These are phyloP conservation scores for Rhytidiadelphus loreus DNA, from an alignment of 225 moss, liverwort and hornwort species.

Conservation along the genomic window DNA sequence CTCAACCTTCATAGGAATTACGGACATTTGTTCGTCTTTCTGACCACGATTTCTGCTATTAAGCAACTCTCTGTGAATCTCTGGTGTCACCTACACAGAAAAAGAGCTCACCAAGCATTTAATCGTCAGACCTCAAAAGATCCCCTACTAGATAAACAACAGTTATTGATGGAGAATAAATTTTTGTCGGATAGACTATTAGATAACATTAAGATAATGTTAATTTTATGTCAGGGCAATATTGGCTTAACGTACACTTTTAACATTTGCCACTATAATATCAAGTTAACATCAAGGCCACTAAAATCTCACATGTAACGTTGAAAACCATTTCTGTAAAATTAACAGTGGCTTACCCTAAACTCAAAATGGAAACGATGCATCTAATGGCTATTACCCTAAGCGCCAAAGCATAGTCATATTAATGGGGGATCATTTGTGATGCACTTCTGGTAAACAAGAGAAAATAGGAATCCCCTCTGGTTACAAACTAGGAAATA, in stretches of 20 bases:
- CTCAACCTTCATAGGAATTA: conserved; percentile 33
- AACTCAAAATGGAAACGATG: neutral
- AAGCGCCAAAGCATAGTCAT: neutral
- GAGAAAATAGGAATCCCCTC: neutral
- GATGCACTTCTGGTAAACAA: neutral
- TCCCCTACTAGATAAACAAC: neutral
- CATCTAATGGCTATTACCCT: neutral
- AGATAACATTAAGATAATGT: no score
- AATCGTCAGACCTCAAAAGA: neutral
- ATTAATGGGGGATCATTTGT: neutral
- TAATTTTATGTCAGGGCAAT: neutral
- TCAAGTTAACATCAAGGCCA: neutral
- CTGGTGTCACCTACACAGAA: conserved; percentile 63
- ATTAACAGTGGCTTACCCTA: neutral
- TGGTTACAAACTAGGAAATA: neutral
- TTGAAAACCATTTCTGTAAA: neutral
- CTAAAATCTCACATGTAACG: neutral
- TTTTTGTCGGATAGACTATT: neutral
- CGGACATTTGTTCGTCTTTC: conserved; percentile 28
- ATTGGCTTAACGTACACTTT: neutral
- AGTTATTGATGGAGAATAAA: neutral
- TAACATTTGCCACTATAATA: neutral
- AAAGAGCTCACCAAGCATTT: neutral
- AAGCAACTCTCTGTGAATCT: conserved; percentile 86
- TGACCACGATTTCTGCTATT: conserved; percentile 74